These are phyloP conservation scores for Sclerotinia borealis DNA, from an alignment of 2,329 filamentous ascomycete genomes.

Conservation along the genomic window DNA sequence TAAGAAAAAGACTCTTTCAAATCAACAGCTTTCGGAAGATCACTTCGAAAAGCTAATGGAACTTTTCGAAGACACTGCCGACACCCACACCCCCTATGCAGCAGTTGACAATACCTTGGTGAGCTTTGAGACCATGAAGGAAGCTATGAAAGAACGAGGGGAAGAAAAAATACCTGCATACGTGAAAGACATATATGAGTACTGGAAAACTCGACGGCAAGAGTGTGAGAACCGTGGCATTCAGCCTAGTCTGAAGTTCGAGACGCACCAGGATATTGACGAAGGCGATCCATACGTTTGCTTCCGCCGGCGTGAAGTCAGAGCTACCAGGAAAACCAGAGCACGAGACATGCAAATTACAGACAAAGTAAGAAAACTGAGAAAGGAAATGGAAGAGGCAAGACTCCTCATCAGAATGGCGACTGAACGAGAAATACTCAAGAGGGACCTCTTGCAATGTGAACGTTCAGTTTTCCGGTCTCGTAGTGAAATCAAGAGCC, in stretches of 20 bases:
- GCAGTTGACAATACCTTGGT: constrained; percentile 84
- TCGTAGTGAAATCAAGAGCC: constrained; percentile 73
- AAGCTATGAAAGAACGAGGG: constrained; percentile 49
- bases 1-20: constrained; percentile 55
- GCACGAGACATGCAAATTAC: constrained; percentile 89
- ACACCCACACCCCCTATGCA: constrained; percentile 80
- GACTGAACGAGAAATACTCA: constrained; percentile 71
- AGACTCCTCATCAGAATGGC: constrained; percentile 73
- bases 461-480: constrained; percentile 80
- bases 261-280: constrained; percentile 89
- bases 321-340: constrained; percentile 90
- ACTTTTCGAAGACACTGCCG: constrained; percentile 84
- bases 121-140: constrained; percentile 68
- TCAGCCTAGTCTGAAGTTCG: constrained; percentile 80
- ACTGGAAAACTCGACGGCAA: constrained; percentile 74
- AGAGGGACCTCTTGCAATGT: constrained; percentile 67
- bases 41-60: constrained; percentile 93
- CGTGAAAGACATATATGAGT: constrained; percentile 77
- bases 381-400: constrained; percentile 85
- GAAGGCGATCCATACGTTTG: constrained; percentile 97
- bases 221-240: constrained; percentile 64
- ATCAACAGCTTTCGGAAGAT: constrained; percentile 71
- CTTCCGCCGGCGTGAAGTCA: constrained; percentile 89
- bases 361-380: constrained; percentile 87
- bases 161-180: constrained; percentile 45